A percentile compares a stretch with the other conserved stretches of the same genome.
These are phyloP conservation scores for Lactarius evosmus DNA, from an alignment of 768 basidiomycete species.

Conservation along the genomic window DNA sequence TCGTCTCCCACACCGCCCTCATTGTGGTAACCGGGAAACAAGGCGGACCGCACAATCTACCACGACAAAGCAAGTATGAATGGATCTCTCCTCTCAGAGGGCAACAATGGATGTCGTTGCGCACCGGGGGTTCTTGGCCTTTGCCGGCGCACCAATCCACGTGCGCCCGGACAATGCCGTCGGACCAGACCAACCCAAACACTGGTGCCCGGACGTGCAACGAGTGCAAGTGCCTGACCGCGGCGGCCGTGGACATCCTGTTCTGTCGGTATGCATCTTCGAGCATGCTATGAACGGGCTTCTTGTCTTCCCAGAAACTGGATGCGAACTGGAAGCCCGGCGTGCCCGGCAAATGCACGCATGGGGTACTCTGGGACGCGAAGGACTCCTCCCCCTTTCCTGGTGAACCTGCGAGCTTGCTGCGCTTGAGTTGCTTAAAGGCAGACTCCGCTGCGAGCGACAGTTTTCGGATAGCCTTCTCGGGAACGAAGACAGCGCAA, in stretches of 20 bases:
- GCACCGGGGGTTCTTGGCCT: slow-evolving; percentile 13
- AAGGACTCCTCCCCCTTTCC: slow-evolving; percentile 46
- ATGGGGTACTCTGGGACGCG: slow-evolving; percentile 50
- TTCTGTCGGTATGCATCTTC: slow-evolving; percentile 58
- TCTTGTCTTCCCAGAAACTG: slow-evolving; percentile 60
- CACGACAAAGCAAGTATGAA: background rate
- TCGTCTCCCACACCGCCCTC: slow-evolving; percentile 28
- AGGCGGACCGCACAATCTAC: slow-evolving; percentile 50
- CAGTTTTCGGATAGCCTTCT: slow-evolving; percentile 38
- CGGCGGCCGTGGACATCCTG: slow-evolving; percentile 51
- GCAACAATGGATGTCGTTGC: background rate
- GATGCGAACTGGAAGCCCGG: slow-evolving; percentile 53
- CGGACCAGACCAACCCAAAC: slow-evolving; percentile 54
- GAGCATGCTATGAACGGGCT: slow-evolving; percentile 46
- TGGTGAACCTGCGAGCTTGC: slow-evolving; percentile 38
- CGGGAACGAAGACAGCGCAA: slow-evolving; percentile 46
- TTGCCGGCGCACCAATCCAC: slow-evolving; percentile 48
- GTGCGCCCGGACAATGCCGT: slow-evolving; percentile 50
- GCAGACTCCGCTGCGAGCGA: slow-evolving; percentile 45
- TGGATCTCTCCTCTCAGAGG: background rate
- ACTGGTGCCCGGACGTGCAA: slow-evolving; percentile 46
- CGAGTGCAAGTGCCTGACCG: slow-evolving; percentile 49
- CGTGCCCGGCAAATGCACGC: slow-evolving; percentile 44
- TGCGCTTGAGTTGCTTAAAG: slow-evolving; percentile 46
- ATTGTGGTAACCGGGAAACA: slow-evolving; percentile 37